Base-by-base conservation (phyloP, 169 alveolate species). In the Eimeria brunetti region DNA sequence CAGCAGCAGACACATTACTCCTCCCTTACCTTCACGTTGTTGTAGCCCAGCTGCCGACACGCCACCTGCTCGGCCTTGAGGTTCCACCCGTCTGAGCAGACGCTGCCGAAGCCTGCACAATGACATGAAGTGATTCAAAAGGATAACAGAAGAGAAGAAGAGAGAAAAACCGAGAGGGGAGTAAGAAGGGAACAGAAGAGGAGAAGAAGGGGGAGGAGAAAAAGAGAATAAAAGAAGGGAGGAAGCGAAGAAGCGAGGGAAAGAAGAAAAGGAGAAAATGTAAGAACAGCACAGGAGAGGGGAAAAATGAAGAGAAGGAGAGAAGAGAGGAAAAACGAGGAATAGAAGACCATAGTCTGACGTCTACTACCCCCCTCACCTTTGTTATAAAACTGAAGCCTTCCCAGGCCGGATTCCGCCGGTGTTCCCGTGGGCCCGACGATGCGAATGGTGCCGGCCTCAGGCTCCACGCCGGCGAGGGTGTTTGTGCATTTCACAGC, bases 11-110 rank as follows among this genome's bases (percentile, higher is more conserved):
- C n/a, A n/a, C n/a, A n/a, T n/a, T n/a, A n/a, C n/a, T n/a, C 14
- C 27, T 7, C 67, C n/a, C 56, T 9, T 44, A 94, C 96, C 90
- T 94, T 94, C 78, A 94, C 96, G 27, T 89, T 90, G 71, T 81
- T 94, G 91, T 97, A 98, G 30, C 99, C 98, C 97, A 98, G 94
- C 96, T 98, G 98, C 36, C 89, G 95, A 95, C 99, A 98, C 22
- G 98, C 99, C 62, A 98, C 97, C 51, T 96, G 97, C 73, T 97
- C 98, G 12, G 98, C 96, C 51, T 96, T 96, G 44, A 96, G 94
- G 76, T 93, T 91, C 98, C 98, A 98, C 22, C 96, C 97, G 60
- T 98, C 99, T 58, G 97, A 95, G 94, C 99, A 98, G 14, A 98
- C 96, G 58, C 92, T 94, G n/a, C 96, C 96, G 46, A 94, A 94